Conservation (phyloP, 225 moss, liverwort and hornwort genomes). For the Pseudoscleropodium purum region DNA sequence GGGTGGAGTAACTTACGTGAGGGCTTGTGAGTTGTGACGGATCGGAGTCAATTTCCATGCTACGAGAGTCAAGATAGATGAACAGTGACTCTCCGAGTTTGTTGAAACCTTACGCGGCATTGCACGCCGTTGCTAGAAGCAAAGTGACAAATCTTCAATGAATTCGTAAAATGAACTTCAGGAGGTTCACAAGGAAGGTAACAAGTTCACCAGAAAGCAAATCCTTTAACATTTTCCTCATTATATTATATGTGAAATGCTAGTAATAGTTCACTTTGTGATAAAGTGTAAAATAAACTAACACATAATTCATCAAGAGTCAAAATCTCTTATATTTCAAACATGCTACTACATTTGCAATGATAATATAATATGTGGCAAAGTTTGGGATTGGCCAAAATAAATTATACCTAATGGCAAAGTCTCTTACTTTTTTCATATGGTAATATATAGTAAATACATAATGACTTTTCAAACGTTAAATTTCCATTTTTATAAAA, state of each 20-base stretch:
- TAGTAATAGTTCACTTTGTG: too few relatives aligned
- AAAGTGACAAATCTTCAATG: not conserved
- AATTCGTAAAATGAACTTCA: not conserved
- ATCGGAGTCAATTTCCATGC: not conserved
- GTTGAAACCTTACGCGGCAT: not conserved
- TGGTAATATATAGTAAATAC: not conserved
- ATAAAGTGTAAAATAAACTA: too few relatives aligned
- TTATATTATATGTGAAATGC: not conserved
- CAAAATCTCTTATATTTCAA: not conserved
- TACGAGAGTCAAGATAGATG: not conserved
- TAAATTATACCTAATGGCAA: not conserved
- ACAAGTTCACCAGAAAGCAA: not conserved
- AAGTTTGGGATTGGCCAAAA: not conserved
- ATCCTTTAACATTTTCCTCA: not conserved
- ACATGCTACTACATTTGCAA: too few relatives aligned
- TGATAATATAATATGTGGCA: too few relatives aligned
- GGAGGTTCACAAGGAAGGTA: too few relatives aligned
- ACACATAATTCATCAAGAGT: not conserved
- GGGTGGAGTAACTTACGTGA: not conserved
- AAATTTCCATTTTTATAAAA: not conserved
- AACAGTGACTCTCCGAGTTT: not conserved
- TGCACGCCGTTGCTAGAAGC: not conserved
- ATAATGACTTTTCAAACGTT: fast-evolving
- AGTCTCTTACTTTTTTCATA: not conserved
- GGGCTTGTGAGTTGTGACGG: not conserved